These are phyloP conservation scores for Cymbopogon flexuosus DNA, from an alignment of 202 grass and related monocot species.

Conservation along the genomic window DNA sequence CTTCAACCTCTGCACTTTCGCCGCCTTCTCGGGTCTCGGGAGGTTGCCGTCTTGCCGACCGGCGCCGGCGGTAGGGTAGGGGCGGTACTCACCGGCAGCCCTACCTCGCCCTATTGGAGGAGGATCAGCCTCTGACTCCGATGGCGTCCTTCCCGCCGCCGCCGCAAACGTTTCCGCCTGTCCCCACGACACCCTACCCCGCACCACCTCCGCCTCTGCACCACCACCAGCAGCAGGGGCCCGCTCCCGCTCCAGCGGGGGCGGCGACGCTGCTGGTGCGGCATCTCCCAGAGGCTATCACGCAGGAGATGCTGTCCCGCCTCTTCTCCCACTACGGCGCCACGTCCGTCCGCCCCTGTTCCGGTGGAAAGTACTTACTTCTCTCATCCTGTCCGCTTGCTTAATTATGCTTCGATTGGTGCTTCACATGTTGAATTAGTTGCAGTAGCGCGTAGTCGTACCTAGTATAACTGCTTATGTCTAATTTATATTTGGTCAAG, in stretches of 20 bases:
- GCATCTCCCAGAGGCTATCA: constrained; percentile 78
- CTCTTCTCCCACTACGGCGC: constrained; percentile 91
- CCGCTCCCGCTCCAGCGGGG: neutral
- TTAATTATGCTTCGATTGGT: neutral
- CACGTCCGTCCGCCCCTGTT: constrained; percentile 62
- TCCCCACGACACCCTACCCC: neutral
- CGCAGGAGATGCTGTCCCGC: constrained; percentile 63
- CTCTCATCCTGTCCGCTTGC: neutral
- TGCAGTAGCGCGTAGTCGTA: neutral
- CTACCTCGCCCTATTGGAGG: no score
- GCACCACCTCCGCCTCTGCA: neutral
- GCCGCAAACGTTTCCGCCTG: no score
- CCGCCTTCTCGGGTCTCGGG: no score
- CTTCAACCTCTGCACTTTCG: no score
- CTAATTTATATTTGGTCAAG: neutral
- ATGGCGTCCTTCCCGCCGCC: no score
- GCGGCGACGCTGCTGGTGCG: constrained; percentile 67
- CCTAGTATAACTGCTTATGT: neutral
- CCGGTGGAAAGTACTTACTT: constrained; percentile 71
- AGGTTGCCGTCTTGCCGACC: no score
- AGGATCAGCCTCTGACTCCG: no score
- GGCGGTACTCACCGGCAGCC: no score
- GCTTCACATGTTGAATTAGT: neutral
- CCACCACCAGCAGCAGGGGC: constrained; percentile 20
- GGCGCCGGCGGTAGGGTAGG: no score